phyloP scores from a whole-genome alignment of 495 filamentous ascomycete species.

The Trypethelium eluteriae region DNA sequence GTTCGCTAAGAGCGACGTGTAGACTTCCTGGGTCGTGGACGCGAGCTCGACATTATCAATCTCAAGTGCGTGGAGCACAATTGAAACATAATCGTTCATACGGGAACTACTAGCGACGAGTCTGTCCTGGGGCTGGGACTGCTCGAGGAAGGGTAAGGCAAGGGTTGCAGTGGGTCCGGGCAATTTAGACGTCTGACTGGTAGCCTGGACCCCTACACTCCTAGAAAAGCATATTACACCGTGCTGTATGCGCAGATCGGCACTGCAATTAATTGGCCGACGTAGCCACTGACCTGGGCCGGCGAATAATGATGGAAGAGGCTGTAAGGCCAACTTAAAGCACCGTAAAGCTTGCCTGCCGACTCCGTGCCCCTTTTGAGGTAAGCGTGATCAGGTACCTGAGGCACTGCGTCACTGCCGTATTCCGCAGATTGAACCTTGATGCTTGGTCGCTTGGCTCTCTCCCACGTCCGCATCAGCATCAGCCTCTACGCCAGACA shows the following conservation, averaged over 20 bases:
- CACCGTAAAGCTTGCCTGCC: too few species aligned
- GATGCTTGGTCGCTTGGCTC: too few species aligned
- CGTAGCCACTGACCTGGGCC: constrained; percentile 26
- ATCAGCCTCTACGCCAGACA: too few species aligned
- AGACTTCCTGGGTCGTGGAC: background rate
- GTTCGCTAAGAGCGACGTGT: background rate
- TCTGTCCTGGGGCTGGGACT: background rate
- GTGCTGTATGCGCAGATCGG: background rate
- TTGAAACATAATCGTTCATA: constrained; percentile 3
- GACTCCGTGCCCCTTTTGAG: too few species aligned
- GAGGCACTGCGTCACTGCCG: too few species aligned
- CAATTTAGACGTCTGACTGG: background rate
- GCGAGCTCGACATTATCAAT: background rate
- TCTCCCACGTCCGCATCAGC: too few species aligned
- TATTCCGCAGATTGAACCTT: too few species aligned
- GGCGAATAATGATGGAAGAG: too few species aligned
- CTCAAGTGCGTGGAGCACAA: constrained; percentile 7
- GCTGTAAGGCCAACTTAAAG: too few species aligned
- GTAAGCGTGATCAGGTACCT: too few species aligned
- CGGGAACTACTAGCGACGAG: constrained; percentile 9
- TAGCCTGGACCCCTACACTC: background rate
- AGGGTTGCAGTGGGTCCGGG: background rate
- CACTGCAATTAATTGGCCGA: constrained; percentile 34
- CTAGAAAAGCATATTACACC: background rate
- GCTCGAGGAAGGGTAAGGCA: background rate